Conservation (phyloP, 768 basidiomycete genomes). For the Collybia nuda region DNA sequence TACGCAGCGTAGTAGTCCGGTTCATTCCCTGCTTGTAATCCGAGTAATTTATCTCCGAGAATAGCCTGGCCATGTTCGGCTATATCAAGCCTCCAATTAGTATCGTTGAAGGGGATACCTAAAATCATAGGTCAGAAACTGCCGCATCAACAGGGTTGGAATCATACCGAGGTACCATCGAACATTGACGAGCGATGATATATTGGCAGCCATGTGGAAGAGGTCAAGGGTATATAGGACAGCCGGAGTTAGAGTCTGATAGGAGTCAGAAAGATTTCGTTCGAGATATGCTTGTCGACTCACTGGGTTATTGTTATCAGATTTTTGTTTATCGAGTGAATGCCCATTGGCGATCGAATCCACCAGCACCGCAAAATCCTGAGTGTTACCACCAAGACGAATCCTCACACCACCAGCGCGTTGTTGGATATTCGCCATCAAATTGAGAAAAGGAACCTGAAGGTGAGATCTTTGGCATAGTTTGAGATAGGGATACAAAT, state of each 20-base stretch:
- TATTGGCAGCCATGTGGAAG: conserved; percentile 62
- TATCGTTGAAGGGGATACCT: conserved; percentile 68
- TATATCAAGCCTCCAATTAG: conserved; percentile 51
- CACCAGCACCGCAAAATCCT: conserved; percentile 50
- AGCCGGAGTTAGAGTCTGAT: conserved; percentile 64
- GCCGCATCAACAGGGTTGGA: no score
- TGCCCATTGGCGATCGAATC: conserved; percentile 37
- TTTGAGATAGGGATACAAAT: conserved; percentile 11
- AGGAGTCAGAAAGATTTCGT: neutral
- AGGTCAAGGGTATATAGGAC: conserved; percentile 65
- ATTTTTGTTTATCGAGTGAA: conserved; percentile 41
- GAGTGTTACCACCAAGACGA: conserved; percentile 69
- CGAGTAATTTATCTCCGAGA: conserved; percentile 65
- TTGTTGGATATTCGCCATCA: conserved; percentile 57
- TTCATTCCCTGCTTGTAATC: conserved; percentile 74
- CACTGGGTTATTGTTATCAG: conserved; percentile 29
- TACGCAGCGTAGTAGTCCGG: conserved; percentile 67
- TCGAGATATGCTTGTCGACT: conserved; percentile 1
- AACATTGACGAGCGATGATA: conserved; percentile 57
- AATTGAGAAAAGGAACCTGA: conserved; percentile 61
- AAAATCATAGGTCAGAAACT: neutral
- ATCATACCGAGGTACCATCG: conserved; percentile 63
- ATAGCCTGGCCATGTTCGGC: conserved; percentile 60
- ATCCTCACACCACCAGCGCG: conserved; percentile 56
- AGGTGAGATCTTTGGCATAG: conserved; percentile 37